Evolutionary conservation across 106 monocot species (phyloP), one percentile per base, ranked within the genome.

Genomic region (Dendrobium catenatum): DNA sequence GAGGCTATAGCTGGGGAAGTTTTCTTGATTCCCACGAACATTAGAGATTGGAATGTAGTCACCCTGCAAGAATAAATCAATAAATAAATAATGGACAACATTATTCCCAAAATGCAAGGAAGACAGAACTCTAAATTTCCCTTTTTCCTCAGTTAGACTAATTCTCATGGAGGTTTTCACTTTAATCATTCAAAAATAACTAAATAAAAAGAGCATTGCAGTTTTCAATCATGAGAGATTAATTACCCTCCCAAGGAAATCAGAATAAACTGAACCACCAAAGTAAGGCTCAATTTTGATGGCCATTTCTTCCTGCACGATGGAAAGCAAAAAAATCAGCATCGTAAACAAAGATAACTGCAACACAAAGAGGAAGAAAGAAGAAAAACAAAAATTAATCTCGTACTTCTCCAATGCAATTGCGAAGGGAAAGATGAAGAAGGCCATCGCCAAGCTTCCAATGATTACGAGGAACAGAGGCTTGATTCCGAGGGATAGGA

Each of bases 1-100:
- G 88, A 82, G 13, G 88, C 93, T 75, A 93, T 86, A 4, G 93
- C 84, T 19, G 90, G 93, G 2, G 90, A 88, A 51, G 93, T 90
- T 73, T 83, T 90, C 77, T 85, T 85, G 33, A 93, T 86, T 24
- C 93, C 61, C 19, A 61, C 61, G 10, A 61, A 61, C 61, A 61
- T 61, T 22, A 61, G 22, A 61, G 61, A 20, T 61, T 61, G 61
- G n/a, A 88, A 90, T 54, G 77, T 73, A 2, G 88, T 85, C 79
- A 93, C 93, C 78, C 93, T 93, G 42, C 42, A 78, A 54, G 46
- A 31, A 80, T 56, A 24, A 78, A 19, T 55, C 10, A 68, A 68
- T 18, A 54, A 41, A 43, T 10, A 54, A 43, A 46, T 9, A 55
- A 58, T 24, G 15, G 1, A 16, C 48, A 26, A 26, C 46, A 48